Evolutionary conservation across 371 early-diverging fungal species (phyloP).

Genomic region (Actinomortierella wolfii): DNA sequence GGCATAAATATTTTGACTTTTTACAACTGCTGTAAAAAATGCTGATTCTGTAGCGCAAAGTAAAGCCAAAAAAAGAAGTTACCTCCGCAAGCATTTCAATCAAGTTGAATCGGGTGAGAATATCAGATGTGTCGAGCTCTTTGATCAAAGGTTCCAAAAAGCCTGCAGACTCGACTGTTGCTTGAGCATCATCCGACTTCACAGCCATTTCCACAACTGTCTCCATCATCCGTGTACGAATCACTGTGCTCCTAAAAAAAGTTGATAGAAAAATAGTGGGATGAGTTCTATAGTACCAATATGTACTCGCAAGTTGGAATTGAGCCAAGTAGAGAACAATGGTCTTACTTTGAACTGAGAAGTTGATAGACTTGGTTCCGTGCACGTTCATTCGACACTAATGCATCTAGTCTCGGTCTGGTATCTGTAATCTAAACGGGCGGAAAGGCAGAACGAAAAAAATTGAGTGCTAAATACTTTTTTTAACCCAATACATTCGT

Average conservation of each 20-base stretch:
- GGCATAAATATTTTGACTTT: too few relatives aligned
- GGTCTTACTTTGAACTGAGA: too few relatives aligned
- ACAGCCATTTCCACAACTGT: slow-evolving; percentile 15
- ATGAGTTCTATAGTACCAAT: neutral
- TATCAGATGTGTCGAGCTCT: slow-evolving; percentile 15
- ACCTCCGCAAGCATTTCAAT: slow-evolving; percentile 40
- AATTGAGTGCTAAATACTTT: neutral
- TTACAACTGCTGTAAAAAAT: too few relatives aligned
- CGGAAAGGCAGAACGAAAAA: neutral
- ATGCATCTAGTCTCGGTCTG: too few relatives aligned
- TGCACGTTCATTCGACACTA: too few relatives aligned
- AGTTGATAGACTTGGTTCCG: too few relatives aligned
- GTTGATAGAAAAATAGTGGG: neutral
- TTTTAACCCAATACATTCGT: too few relatives aligned
- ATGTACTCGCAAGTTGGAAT: neutral
- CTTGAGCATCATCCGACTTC: slow-evolving; percentile 6
- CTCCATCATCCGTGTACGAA: slow-evolving; percentile 25
- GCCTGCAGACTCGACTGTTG: slow-evolving; percentile 1
- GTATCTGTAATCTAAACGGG: too few relatives aligned
- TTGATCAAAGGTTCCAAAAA: slow-evolving; percentile 22
- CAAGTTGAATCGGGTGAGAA: slow-evolving; percentile 35
- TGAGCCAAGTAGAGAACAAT: too few relatives aligned
- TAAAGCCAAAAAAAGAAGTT: neutral
- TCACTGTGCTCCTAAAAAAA: slow-evolving; percentile 13
- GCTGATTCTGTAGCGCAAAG: too few relatives aligned